phyloP scores from a whole-genome alignment of 2,329 filamentous ascomycete species.

The Colletotrichum acutatum region DNA sequence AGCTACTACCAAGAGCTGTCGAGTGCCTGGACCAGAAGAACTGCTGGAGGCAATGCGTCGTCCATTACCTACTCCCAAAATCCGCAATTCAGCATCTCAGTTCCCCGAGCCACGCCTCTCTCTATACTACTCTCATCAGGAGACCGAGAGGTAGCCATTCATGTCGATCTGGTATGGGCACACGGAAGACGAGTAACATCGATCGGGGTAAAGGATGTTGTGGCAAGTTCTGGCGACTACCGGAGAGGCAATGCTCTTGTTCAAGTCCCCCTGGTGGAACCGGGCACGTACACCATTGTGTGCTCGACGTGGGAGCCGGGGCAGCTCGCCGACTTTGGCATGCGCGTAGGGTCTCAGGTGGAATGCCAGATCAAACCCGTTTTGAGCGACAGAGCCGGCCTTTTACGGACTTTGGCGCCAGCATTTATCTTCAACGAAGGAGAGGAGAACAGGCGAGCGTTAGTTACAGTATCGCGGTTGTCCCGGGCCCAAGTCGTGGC shows the following conservation, averaged over 20 bases:
- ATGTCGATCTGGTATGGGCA: conserved; percentile 87
- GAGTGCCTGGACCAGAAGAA: conserved; percentile 80
- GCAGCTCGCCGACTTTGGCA: conserved; percentile 78
- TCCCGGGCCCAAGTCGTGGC: conserved; percentile 70
- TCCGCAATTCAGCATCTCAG: conserved; percentile 81
- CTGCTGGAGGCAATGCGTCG: conserved; percentile 85
- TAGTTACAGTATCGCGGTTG: conserved; percentile 58
- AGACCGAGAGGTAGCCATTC: conserved; percentile 76
- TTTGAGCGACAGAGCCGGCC: conserved; percentile 79
- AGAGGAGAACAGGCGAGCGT: conserved; percentile 52
- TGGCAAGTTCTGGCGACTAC: conserved; percentile 89
- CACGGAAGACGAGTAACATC: conserved; percentile 76
- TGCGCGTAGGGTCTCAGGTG: conserved; percentile 76
- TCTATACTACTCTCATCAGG: conserved; percentile 79
- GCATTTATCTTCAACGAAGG: conserved; percentile 62
- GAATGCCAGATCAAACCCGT: conserved; percentile 69
- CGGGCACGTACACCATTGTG: conserved; percentile 86
- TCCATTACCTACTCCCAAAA: conserved; percentile 84
- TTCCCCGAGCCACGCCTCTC: conserved; percentile 69
- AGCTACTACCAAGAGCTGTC: conserved; percentile 66
- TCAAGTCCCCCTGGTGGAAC: conserved; percentile 68
- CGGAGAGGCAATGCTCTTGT: conserved; percentile 81
- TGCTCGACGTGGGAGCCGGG: conserved; percentile 90
- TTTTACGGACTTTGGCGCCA: conserved; percentile 70
- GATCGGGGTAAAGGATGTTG: conserved; percentile 80